Base-by-base conservation (phyloP, 441 rosid genomes). In the Syzygium malaccense region DNA sequence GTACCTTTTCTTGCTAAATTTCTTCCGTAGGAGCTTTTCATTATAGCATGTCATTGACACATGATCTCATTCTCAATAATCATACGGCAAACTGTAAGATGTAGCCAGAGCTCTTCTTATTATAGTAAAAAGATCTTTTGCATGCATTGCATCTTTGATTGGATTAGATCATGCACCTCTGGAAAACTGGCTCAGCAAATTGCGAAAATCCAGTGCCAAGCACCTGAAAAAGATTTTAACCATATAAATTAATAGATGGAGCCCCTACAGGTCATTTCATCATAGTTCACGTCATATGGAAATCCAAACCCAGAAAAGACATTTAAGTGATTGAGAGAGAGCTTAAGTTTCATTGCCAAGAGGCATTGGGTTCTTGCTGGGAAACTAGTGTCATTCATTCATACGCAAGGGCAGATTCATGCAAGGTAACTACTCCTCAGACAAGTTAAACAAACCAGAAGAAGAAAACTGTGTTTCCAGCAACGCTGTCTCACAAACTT, bases 111-210 rank as follows among this genome's bases (percentile, higher is more conserved):
- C 37, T 37, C 37, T 37, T 37, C 4, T 37, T 37, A 37, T 37
- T 37, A 37, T 37, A 37, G 37, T 37, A 37, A 37, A 37, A 37
- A 37, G 37, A 37, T 37, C 37, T 37, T 37, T 37, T 37, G 37
- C 37, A 37, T 37, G 37, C 37, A 37, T 37, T 37, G 37, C 37
- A 37, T 37, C 37, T 37, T 37, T 87, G 91, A 88, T 91, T 92
- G 97, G 88, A 98, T 94, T 93, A 98, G 91, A 91, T 91, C 89
- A 96, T 94, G 95, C 98, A 96, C 93, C 99, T 96, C 90, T 95
- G 97, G 89, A 94, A 98, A 84, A 98, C 99, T 91, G 99, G 99
- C 92, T 95, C 96, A 54, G 99, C 97, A 94, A 96, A 98, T 90
- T 95, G 98, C 92, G 94, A 91, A 92, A 98, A 96, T 86, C 96